Conservation (phyloP, 176 grass and related monocot genomes). For the Secale cereale region DNA sequence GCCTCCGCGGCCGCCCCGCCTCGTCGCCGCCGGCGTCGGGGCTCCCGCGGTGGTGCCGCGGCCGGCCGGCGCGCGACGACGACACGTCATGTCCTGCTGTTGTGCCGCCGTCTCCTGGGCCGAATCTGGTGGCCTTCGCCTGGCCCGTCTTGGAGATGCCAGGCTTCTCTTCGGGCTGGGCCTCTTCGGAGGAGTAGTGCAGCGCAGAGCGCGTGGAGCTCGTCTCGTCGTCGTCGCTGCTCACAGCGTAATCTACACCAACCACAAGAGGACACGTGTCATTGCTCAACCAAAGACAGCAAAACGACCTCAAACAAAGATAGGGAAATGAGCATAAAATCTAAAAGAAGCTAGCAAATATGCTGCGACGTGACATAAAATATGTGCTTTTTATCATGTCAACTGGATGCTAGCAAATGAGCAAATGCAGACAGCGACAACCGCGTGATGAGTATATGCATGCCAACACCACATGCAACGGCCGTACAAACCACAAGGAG, state of each 20-base stretch:
- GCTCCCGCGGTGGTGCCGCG: conserved; percentile 15
- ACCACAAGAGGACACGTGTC: neutral
- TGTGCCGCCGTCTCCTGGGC: conserved; percentile 7
- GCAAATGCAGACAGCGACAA: neutral
- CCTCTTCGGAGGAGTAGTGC: conserved; percentile 41
- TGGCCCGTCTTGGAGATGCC: neutral
- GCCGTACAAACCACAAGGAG: neutral
- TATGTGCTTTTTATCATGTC: neutral
- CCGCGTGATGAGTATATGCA: neutral
- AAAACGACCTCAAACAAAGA: neutral
- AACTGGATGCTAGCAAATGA: neutral
- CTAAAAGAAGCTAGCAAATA: too few species aligned
- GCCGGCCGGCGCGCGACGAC: conserved; percentile 24
- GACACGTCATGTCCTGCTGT: neutral
- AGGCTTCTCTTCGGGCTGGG: neutral
- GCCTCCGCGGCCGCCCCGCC: neutral
- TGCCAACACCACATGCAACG: neutral
- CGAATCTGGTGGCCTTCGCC: conserved; percentile 35
- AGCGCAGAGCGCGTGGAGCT: conserved; percentile 51
- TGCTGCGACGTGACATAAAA: neutral
- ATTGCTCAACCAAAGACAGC: neutral
- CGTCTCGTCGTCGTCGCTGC: conserved; percentile 59
- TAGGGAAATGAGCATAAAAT: too few species aligned
- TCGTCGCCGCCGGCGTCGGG: neutral
- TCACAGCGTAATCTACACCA: neutral